Percentiles rank a stretch among this genome's conserved stretches.
Conservation (phyloP, 257 asterid species). For the Solanum piurae region DNA sequence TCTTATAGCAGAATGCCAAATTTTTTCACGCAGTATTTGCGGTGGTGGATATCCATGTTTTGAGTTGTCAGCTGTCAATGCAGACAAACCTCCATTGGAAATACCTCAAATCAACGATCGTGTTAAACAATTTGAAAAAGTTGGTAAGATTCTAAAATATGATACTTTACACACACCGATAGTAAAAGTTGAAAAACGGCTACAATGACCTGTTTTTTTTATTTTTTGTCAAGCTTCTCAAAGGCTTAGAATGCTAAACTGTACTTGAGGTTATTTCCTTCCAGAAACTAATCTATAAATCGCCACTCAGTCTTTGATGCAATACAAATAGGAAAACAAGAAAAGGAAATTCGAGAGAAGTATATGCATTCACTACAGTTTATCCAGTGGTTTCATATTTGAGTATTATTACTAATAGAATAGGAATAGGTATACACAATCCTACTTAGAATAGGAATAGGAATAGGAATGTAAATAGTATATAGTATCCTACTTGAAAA, state of each 20-base stretch:
- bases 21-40: slow-evolving; percentile 50
- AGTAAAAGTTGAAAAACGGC: background rate
- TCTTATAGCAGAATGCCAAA: background rate
- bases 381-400: background rate
- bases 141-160: slow-evolving; percentile 41
- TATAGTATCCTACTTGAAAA: background rate
- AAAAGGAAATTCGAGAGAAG: background rate
- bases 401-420: background rate
- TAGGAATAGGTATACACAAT: background rate
- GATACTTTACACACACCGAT: background rate
- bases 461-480: background rate
- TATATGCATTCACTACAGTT: background rate
- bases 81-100: slow-evolving; percentile 88
- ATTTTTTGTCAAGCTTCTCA: background rate
- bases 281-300: background rate
- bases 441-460: background rate
- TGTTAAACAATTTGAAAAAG: slow-evolving; percentile 66
- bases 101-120: slow-evolving; percentile 71
- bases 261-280: background rate
- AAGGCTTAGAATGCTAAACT: background rate
- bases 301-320: background rate
- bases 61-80: slow-evolving; percentile 88
- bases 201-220: background rate
- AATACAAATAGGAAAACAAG: background rate
- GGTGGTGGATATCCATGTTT: slow-evolving; percentile 95